Percentiles rank a stretch among this genome's conserved stretches.
These are phyloP conservation scores for Styphnolobium japonicum DNA, from an alignment of 306 rosid genomes.

Conservation along the genomic window DNA sequence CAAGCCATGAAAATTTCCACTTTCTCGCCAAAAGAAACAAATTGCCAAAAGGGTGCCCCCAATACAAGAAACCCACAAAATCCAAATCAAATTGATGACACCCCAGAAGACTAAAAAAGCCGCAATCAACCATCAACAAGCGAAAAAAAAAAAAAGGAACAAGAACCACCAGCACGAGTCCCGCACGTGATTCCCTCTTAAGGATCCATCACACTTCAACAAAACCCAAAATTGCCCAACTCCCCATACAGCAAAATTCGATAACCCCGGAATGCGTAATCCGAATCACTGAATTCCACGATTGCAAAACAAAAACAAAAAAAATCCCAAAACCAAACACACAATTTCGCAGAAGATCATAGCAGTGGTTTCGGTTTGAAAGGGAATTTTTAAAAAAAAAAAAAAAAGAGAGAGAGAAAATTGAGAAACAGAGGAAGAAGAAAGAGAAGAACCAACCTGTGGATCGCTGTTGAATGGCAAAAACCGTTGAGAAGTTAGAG, in stretches of 20 bases:
- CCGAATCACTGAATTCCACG: background rate
- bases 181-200: background rate
- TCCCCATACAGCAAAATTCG: background rate
- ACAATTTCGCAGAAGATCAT: background rate
- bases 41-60: background rate
- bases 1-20: background rate
- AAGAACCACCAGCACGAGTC: background rate
- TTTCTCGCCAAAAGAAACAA: background rate
- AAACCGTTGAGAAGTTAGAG: constrained; percentile 2
- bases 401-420: background rate
- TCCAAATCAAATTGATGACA: background rate
- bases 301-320: background rate
- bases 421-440: background rate
- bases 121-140: background rate
- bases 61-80: background rate
- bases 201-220: constrained; percentile 9
- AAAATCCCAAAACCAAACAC: background rate
- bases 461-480: constrained; percentile 19
- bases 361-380: background rate
- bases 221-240: background rate
- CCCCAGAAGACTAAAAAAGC: background rate
- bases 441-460: constrained; percentile 22
- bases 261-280: background rate
- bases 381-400: no score
- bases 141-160: background rate